Base-by-base conservation (phyloP, 257 asterid genomes). In the Penstemon barbatus region DNA sequence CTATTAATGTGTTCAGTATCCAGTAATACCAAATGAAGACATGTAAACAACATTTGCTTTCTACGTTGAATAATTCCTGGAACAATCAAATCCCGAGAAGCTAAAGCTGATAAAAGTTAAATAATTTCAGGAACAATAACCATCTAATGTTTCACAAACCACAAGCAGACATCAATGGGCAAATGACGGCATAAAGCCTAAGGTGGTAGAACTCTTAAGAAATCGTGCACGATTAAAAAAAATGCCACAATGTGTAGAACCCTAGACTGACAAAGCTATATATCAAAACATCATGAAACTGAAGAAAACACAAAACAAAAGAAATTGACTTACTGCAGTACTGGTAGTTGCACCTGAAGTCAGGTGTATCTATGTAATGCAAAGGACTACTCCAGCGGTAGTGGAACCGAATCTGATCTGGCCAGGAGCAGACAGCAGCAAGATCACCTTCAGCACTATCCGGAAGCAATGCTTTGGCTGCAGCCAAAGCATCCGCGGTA, bases 351-450 rank as follows among this genome's bases (percentile, higher is more conserved):
- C 99, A 93, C 68, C 85, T 69, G 73, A 90, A 93, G 75, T 93
- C 99, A 61, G 99, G 99, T 52, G 99, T 93, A 73, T 93, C 94
- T 4, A 82, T 81, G 72, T 80, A 93, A 77, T 93, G 99, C 72
- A 93, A 82, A 57, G 90, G 73, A 41, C 82, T 75, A 71, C 96
- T 90, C 99, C 99, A 90, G 71, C 81, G 82, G 76, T 90, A 88
- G 83, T 85, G 91, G 65, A 18, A 69, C 73, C 82, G 77, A 79
- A 90, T 71, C 71, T 87, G 71, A 69, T 93, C 99, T 0, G 99
- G 59, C 99, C 99, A 93, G 55, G 89, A 73, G 83, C 99, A 93
- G 68, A 90, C 91, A 73, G 79, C 50, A 45, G 99, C 88, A 73
- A 93, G 90, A 39, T 90, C 95, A 37, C 99, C 99, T 78, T 93